Evolutionary conservation across 2,329 filamentous ascomycete species (phyloP), one percentile per base, ranked within the genome.

Genomic region (Macroventuria anomochaeta): DNA sequence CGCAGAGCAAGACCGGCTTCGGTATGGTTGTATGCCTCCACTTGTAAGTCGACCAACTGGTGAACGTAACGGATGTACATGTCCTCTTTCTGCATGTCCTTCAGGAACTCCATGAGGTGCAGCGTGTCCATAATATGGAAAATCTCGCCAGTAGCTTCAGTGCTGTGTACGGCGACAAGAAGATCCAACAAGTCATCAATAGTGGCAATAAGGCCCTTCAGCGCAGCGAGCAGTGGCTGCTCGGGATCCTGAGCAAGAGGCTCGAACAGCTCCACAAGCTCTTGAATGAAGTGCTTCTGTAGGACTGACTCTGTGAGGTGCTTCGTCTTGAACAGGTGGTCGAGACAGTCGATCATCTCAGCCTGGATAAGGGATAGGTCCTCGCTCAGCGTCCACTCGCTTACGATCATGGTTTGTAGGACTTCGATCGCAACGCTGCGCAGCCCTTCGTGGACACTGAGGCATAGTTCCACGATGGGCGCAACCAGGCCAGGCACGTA

Each of bases 31-130:
- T 88, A 83, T 3, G 89, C 84, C 33, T 88, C 84, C 7, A 84
- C 83, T 72, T 97, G 93, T 11, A 95, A 80, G 32, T 86, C 80
- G 2, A 92, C 90, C 17, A 97, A 82, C 73, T 97, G 92, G 70
- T 97, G 93, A 12, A 97, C 93, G 67, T 97, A 97, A 61, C 92
- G 88, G 60, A 96, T 89, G 74, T 96, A 97, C 52, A 97, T 96
- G 67, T 97, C 93, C 72, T 96, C 92, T 69, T 96, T 96, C 63
- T 96, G 90, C 88, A 97, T 96, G 70, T 97, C 92, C 61, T 92
- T 89, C 64, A 97, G 83, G 76, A 97, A 97, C 64, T 97, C 91
- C 93, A 97, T 97, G 21, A 97, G 80, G 50, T 91, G 86, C 44
- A 97, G 79, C 0, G 91, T 91, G 73, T 97, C 92, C 75, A 96